These are phyloP conservation scores for Tetradesmus lagerheimii DNA, from an alignment of 139 green algal species.

Conservation along the genomic window DNA sequence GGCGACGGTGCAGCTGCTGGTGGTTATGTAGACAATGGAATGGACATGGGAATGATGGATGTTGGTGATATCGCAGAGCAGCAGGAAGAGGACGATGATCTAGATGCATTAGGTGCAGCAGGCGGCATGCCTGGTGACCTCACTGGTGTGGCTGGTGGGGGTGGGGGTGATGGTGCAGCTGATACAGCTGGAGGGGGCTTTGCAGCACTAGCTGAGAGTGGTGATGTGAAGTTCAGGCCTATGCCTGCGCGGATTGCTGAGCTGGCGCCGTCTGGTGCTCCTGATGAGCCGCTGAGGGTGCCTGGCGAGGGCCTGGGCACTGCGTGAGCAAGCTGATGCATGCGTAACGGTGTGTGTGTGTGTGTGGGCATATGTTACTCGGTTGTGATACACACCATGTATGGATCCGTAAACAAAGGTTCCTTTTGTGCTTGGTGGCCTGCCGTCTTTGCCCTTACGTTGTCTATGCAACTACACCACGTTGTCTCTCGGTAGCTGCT, in stretches of 20 bases:
- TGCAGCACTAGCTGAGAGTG: background rate
- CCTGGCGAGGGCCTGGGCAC: background rate
- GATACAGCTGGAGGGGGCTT: background rate
- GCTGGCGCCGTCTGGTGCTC: background rate
- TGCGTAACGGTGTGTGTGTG: background rate
- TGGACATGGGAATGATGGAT: background rate
- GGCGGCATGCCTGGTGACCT: constrained; percentile 40
- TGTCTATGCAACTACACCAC: too few relatives aligned
- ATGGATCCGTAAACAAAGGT: too few relatives aligned
- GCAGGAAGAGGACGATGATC: background rate
- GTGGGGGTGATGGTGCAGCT: background rate
- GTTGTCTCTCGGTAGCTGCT: too few relatives aligned
- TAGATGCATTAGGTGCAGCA: constrained; percentile 9
- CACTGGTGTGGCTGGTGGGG: background rate
- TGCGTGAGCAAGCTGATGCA: background rate
- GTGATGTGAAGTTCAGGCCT: background rate
- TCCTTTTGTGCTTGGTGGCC: too few relatives aligned
- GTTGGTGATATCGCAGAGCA: background rate
- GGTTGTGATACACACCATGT: too few relatives aligned
- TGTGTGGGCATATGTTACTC: too few relatives aligned
- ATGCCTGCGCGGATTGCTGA: background rate
- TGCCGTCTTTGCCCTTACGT: too few relatives aligned
- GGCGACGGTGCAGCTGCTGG: background rate
- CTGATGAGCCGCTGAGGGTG: constrained; percentile 4
- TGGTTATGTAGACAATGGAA: background rate